phyloP scores from a whole-genome alignment of 129 eudicot genomes.

The Pittosporum tobira region DNA sequence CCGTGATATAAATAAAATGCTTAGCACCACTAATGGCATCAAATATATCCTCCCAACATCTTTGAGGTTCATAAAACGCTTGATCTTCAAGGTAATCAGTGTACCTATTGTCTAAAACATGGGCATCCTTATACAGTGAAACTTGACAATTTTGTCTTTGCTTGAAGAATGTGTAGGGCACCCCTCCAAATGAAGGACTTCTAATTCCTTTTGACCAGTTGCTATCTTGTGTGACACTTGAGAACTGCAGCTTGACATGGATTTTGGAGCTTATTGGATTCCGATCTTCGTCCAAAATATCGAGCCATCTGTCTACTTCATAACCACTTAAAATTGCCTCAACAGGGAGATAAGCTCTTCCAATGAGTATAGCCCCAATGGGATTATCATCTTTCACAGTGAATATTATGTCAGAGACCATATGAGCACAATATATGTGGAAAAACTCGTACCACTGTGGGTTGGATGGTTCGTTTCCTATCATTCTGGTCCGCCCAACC shows the following conservation, averaged over 20 bases:
- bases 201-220: slow-evolving; percentile 84
- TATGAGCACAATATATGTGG: slow-evolving; percentile 72
- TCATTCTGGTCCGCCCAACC: slow-evolving; percentile 55
- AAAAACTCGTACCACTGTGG: slow-evolving; percentile 76
- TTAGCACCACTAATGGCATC: slow-evolving; percentile 59
- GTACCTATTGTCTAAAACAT: slow-evolving; percentile 41
- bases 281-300: slow-evolving; percentile 44
- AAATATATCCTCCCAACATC: slow-evolving; percentile 83
- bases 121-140: slow-evolving; percentile 81
- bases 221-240: slow-evolving; percentile 35
- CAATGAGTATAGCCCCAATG: slow-evolving; percentile 68
- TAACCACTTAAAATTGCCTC: slow-evolving; percentile 43
- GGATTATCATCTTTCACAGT: slow-evolving; percentile 68
- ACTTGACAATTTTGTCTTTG: slow-evolving; percentile 68
- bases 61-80: slow-evolving; percentile 44
- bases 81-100: slow-evolving; percentile 18
- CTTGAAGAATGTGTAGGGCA: slow-evolving; percentile 56
- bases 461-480: slow-evolving; percentile 39
- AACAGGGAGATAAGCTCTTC: slow-evolving; percentile 78
- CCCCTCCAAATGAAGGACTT: slow-evolving; percentile 37
- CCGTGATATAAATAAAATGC: slow-evolving; percentile 66
- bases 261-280: slow-evolving; percentile 53
- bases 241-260: slow-evolving; percentile 57
- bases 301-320: slow-evolving; percentile 49
- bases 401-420: slow-evolving; percentile 49